Conservation (phyloP, 2,329 filamentous ascomycete genomes). For the Shiraia sp. region DNA sequence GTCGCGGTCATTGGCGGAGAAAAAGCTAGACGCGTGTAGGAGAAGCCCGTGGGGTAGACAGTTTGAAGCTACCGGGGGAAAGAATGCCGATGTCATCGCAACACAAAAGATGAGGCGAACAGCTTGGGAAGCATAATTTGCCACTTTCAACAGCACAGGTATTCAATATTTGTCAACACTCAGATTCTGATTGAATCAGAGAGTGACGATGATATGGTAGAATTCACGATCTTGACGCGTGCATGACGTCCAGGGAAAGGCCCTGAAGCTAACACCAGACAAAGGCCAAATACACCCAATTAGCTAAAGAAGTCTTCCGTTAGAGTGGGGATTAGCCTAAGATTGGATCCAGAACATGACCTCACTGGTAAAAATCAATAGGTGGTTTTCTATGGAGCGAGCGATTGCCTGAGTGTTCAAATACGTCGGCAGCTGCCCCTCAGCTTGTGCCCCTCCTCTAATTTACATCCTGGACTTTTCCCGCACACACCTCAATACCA, state of each 20-base stretch:
- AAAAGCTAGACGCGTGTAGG: background rate
- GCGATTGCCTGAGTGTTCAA: constrained; percentile 23
- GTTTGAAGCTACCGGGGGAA: background rate
- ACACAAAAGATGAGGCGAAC: background rate
- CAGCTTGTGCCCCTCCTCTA: constrained; percentile 17
- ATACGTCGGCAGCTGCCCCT: constrained; percentile 30
- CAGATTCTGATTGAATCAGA: background rate
- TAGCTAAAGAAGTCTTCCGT: constrained; percentile 12
- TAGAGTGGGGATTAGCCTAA: constrained; percentile 14
- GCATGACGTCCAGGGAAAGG: constrained; percentile 23
- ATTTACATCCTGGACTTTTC: constrained; percentile 8
- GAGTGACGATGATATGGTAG: background rate
- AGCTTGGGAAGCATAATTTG: constrained; percentile 2
- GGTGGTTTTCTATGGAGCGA: constrained; percentile 28
- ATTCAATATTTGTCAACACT: background rate
- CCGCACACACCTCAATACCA: constrained; percentile 5
- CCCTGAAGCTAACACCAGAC: constrained; percentile 10
- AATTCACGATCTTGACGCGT: constrained; percentile 26
- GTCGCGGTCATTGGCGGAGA: background rate
- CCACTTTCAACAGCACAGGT: no score
- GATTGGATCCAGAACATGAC: constrained; percentile 31
- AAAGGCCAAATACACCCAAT: constrained; percentile 21
- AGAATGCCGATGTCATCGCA: constrained; percentile 1
- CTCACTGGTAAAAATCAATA: constrained; percentile 37
- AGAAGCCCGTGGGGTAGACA: background rate